Conservation (phyloP, 352 stramenopile genomes). For the Globisporangium lucens region DNA sequence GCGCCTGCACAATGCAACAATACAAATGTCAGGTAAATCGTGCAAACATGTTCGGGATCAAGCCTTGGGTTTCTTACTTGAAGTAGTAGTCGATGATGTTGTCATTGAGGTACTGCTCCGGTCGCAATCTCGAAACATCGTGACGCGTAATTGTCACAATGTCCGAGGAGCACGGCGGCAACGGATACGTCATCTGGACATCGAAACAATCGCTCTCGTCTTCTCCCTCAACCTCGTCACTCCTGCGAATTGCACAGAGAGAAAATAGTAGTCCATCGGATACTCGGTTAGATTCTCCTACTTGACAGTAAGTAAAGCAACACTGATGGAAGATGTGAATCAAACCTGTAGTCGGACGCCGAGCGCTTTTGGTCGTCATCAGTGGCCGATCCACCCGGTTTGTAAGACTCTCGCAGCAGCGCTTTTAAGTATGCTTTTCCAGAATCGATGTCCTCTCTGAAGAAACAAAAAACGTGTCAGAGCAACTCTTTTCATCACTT, state of each 20-base stretch:
- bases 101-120: conserved; percentile 88
- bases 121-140: conserved; percentile 57
- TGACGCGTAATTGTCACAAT: conserved; percentile 70
- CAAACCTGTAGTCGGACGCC: conserved; percentile 10
- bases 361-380: conserved; percentile 10
- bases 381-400: not conserved
- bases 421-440: conserved; percentile 3
- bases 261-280: too few species aligned
- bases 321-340: too few species aligned
- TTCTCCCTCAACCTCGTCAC: conserved; percentile 15
- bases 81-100: conserved; percentile 92
- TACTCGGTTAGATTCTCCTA: too few species aligned
- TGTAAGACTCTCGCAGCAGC: conserved; percentile 1
- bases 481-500: not conserved
- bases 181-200: conserved; percentile 60
- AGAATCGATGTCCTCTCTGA: conserved; percentile 3
- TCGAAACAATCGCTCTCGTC: conserved; percentile 27
- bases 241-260: not conserved
- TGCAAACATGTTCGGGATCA: not conserved
- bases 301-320: too few species aligned
- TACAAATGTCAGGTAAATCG: not conserved
- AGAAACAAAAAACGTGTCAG: not conserved
- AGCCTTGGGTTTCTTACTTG: conserved; percentile 55
- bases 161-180: conserved; percentile 67
- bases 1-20: conserved; percentile 25